Percentiles rank a stretch among this genome's conserved stretches.
These are phyloP conservation scores for Ogataea kodamae DNA, from an alignment of 805 yeast genomes.

Conservation along the genomic window DNA sequence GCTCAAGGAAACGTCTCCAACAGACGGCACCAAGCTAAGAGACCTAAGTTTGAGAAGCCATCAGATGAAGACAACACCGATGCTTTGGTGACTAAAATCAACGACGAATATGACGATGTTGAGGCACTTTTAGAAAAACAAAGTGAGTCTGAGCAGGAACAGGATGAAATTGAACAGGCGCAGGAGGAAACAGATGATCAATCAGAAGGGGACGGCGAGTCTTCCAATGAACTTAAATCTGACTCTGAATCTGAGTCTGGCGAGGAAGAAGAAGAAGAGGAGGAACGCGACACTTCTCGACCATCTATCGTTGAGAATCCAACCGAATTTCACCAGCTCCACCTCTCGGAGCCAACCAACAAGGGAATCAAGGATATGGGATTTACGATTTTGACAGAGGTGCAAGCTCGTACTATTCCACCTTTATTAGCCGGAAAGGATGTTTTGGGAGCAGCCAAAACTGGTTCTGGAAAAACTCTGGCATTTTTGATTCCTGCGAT, in stretches of 20 bases:
- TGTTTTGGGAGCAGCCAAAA: conserved; percentile 98
- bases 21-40: conserved; percentile 10
- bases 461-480: conserved; percentile 97
- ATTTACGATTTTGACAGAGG: conserved; percentile 86
- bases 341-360: conserved; percentile 76
- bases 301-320: conserved; percentile 26
- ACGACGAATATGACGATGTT: conserved; percentile 56
- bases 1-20: conserved; percentile 4
- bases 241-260: conserved; percentile 25
- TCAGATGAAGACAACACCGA: conserved; percentile 34
- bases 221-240: conserved; percentile 24
- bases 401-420: conserved; percentile 94
- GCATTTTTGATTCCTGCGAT: conserved; percentile 96
- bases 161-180: conserved; percentile 33
- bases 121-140: conserved; percentile 40
- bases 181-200: conserved; percentile 29
- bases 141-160: conserved; percentile 19
- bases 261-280: conserved; percentile 20
- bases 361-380: conserved; percentile 87
- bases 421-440: conserved; percentile 95
- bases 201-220: conserved; percentile 15
- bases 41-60: conserved; percentile 12
- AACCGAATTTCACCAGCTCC: conserved; percentile 45
- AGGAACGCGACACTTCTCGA: conserved; percentile 25
- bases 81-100: conserved; percentile 49